Evolutionary conservation across 2,329 filamentous ascomycete species (phyloP).

Genomic region (Sordariomycetes sp.): DNA sequence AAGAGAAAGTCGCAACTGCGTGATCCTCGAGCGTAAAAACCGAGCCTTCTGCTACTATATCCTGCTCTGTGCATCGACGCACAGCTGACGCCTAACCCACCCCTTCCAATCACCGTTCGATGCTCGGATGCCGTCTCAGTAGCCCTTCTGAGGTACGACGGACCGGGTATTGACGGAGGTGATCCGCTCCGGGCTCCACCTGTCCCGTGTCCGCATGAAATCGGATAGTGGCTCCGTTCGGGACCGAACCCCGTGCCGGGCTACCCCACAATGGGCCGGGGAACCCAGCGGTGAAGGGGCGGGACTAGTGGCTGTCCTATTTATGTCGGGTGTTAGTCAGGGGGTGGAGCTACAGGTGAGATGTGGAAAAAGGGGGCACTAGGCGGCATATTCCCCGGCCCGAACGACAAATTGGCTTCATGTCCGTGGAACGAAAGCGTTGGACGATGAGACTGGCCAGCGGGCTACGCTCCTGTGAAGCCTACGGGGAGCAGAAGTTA

Average conservation of each 20-base stretch:
- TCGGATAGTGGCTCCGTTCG: neutral
- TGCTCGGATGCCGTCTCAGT: neutral
- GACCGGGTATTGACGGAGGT: neutral
- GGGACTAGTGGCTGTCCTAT: too few species aligned
- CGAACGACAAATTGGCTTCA: neutral
- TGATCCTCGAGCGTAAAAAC: neutral
- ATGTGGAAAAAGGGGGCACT: neutral
- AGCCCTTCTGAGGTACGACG: neutral
- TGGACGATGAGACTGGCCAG: neutral
- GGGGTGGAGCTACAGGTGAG: neutral
- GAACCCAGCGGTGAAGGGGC: neutral
- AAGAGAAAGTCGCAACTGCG: neutral
- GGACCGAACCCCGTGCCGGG: neutral
- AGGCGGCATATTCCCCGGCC: neutral
- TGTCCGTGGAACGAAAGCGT: neutral
- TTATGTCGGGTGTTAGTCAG: neutral
- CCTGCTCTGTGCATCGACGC: neutral
- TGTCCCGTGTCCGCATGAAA: neutral
- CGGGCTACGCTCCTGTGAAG: neutral
- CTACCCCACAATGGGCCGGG: neutral
- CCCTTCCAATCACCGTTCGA: neutral
- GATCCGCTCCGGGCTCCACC: neutral
- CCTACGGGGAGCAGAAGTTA: neutral
- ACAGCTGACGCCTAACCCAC: neutral
- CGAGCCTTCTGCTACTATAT: neutral